Percentiles rank a stretch among this genome's conserved stretches.
Conservation (phyloP, 2,329 filamentous ascomycete genomes). For the Dactylellina drechsleri region DNA sequence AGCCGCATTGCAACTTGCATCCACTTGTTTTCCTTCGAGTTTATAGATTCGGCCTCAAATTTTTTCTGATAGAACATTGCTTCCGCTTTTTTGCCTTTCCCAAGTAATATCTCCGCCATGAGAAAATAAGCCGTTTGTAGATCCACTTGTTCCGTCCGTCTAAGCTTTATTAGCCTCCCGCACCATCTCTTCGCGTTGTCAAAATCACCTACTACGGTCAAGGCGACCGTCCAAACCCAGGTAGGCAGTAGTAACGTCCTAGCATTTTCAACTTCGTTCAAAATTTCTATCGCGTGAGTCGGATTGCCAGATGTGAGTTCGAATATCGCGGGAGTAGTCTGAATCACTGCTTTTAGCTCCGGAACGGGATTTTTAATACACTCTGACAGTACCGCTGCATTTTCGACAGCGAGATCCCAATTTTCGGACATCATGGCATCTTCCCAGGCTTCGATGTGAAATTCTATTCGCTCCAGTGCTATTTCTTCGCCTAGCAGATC, state of each 20-base stretch:
- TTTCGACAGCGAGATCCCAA: not conserved
- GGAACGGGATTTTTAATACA: not conserved
- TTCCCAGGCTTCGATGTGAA: not conserved
- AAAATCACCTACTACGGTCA: not conserved
- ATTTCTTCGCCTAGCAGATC: not conserved
- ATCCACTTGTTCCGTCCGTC: not conserved
- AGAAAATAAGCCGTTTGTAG: not conserved
- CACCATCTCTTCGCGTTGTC: constrained; percentile 5
- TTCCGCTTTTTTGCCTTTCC: constrained; percentile 1
- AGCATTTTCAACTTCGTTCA: not conserved
- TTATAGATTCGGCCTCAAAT: not conserved
- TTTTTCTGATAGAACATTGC: constrained; percentile 13
- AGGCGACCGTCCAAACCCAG: not conserved
- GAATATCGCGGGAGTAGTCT: not conserved
- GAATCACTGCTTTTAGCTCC: not conserved
- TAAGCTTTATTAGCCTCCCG: not conserved
- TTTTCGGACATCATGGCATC: not conserved
- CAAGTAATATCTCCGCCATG: constrained; percentile 11
- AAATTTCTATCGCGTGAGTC: not conserved
- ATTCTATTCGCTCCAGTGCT: not conserved
- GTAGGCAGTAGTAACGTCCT: not conserved
- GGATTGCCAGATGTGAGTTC: not conserved
- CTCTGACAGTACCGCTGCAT: not conserved
- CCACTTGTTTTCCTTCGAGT: not conserved
- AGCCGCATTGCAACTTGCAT: constrained; percentile 1